A percentile compares a stretch with the other conserved stretches of the same genome.
phyloP scores from a whole-genome alignment of 2,329 filamentous ascomycete genomes.

The Hyphodiscus sp. region DNA sequence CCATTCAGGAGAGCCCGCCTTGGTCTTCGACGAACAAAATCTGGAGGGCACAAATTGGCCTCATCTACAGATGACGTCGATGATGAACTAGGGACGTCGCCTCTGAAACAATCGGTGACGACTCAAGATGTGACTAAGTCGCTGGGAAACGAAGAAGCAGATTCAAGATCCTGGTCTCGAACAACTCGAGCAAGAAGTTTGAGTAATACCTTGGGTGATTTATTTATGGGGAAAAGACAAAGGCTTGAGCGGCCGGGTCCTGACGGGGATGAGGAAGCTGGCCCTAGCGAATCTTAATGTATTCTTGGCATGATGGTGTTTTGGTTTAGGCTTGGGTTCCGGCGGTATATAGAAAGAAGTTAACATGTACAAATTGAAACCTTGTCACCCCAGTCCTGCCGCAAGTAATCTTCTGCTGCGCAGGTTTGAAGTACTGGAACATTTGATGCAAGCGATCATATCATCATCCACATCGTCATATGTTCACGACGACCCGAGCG shows the following conservation, averaged over 20 bases:
- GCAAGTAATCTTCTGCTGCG: neutral
- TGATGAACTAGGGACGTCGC: slow-evolving; percentile 12
- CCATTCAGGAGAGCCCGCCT: slow-evolving; percentile 26
- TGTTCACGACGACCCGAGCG: too few relatives aligned
- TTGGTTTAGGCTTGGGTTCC: slow-evolving; percentile 1
- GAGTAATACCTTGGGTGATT: slow-evolving; percentile 26
- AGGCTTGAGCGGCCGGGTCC: slow-evolving; percentile 8
- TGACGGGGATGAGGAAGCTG: slow-evolving; percentile 22
- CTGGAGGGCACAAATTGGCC: slow-evolving; percentile 20
- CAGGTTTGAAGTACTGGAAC: neutral
- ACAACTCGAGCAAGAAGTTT: slow-evolving; percentile 25
- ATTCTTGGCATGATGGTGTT: slow-evolving; percentile 2
- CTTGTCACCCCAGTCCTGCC: neutral
- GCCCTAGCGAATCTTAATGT: slow-evolving; percentile 23
- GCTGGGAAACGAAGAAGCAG: slow-evolving; percentile 9
- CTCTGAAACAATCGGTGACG: slow-evolving; percentile 1
- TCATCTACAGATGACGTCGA: slow-evolving; percentile 12
- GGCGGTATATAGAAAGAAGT: neutral
- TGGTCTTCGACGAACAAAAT: slow-evolving; percentile 22
- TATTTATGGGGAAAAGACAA: slow-evolving; percentile 21
- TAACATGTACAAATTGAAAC: neutral
- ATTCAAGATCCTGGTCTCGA: slow-evolving; percentile 8
- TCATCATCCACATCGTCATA: too few relatives aligned
- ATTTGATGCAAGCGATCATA: too few relatives aligned
- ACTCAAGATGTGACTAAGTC: slow-evolving; percentile 16